Percentiles rank a stretch among this genome's conserved stretches.
These are phyloP conservation scores for Monosporascus cannonballus DNA, from an alignment of 2,329 filamentous ascomycete species.

Conservation along the genomic window DNA sequence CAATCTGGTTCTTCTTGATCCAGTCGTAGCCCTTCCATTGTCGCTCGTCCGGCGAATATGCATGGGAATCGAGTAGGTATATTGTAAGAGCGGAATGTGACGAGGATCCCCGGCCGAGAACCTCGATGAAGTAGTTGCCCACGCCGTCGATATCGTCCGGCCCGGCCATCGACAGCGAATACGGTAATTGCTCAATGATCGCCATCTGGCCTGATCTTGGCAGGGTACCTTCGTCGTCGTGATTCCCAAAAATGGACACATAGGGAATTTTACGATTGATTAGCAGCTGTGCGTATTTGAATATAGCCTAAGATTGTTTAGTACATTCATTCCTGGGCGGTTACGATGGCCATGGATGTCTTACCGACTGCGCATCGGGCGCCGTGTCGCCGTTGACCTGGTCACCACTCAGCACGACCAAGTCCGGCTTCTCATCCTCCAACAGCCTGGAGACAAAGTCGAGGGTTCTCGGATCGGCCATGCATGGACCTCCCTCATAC, in stretches of 20 bases:
- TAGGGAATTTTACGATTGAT: constrained; percentile 87
- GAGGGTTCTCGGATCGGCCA: constrained; percentile 85
- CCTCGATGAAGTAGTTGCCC: constrained; percentile 91
- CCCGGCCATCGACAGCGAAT: constrained; percentile 79
- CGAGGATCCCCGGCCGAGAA: constrained; percentile 71
- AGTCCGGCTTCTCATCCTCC: constrained; percentile 88
- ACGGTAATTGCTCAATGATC: constrained; percentile 79
- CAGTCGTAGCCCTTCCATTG: constrained; percentile 94
- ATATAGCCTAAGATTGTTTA: constrained; percentile 60
- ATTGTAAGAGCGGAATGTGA: constrained; percentile 87
- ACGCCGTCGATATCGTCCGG: constrained; percentile 81
- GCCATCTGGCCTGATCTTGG: constrained; percentile 75
- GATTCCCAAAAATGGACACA: constrained; percentile 92
- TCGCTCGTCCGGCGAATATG: constrained; percentile 83
- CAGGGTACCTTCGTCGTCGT: constrained; percentile 86
- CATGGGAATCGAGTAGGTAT: constrained; percentile 92
- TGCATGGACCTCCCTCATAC: constrained; percentile 70
- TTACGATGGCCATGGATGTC: constrained; percentile 17
- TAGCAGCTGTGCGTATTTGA: constrained; percentile 83
- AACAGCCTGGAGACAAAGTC: constrained; percentile 81
- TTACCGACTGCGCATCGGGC: constrained; percentile 79
- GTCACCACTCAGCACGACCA: constrained; percentile 88
- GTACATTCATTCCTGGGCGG: constrained; percentile 1
- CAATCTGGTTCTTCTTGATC: constrained; percentile 89
- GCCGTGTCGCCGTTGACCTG: constrained; percentile 93